phyloP scores from a whole-genome alignment of 768 basidiomycete genomes.

The Floccularia luteovirens region DNA sequence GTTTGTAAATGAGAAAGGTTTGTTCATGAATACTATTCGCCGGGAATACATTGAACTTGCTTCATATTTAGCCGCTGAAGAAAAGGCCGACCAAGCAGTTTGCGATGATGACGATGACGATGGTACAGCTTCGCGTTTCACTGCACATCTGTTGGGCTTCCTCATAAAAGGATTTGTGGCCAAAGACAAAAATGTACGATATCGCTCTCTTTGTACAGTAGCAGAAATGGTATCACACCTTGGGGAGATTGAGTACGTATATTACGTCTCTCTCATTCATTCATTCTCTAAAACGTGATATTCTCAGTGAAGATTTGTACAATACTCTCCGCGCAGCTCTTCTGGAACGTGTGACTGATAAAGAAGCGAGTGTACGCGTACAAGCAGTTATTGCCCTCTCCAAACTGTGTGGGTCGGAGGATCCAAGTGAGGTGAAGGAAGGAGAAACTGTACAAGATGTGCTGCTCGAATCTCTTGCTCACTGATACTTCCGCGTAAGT shows the following conservation, averaged over 20 bases:
- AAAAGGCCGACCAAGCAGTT: slow-evolving; percentile 18
- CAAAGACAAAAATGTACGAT: slow-evolving; percentile 85
- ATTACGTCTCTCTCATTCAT: slow-evolving; percentile 1
- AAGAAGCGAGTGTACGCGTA: slow-evolving; percentile 66
- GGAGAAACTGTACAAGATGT: slow-evolving; percentile 50
- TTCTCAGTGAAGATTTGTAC: slow-evolving; percentile 70
- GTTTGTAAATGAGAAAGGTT: slow-evolving; percentile 74
- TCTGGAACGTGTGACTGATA: slow-evolving; percentile 71
- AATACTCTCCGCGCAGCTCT: slow-evolving; percentile 50
- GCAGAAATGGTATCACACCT: slow-evolving; percentile 75
- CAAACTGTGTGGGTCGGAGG: slow-evolving; percentile 69
- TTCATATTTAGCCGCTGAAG: slow-evolving; percentile 29
- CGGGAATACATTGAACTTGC: background rate
- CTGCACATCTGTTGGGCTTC: slow-evolving; percentile 52
- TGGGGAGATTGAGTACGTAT: slow-evolving; percentile 78
- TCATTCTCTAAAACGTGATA: slow-evolving; percentile 1
- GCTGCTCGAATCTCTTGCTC: slow-evolving; percentile 58
- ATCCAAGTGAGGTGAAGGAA: slow-evolving; percentile 40
- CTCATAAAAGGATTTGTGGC: slow-evolving; percentile 73
- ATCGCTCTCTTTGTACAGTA: slow-evolving; percentile 69
- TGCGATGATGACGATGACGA: slow-evolving; percentile 51
- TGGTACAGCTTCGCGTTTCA: slow-evolving; percentile 61
- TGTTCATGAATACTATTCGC: slow-evolving; percentile 8
- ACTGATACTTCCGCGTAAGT: slow-evolving; percentile 75
- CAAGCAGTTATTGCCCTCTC: slow-evolving; percentile 78